Evolutionary conservation across 192 early-diverging fungal genomes (phyloP), one percentile per base, ranked within the genome.

Genomic region (Backusella circina): DNA sequence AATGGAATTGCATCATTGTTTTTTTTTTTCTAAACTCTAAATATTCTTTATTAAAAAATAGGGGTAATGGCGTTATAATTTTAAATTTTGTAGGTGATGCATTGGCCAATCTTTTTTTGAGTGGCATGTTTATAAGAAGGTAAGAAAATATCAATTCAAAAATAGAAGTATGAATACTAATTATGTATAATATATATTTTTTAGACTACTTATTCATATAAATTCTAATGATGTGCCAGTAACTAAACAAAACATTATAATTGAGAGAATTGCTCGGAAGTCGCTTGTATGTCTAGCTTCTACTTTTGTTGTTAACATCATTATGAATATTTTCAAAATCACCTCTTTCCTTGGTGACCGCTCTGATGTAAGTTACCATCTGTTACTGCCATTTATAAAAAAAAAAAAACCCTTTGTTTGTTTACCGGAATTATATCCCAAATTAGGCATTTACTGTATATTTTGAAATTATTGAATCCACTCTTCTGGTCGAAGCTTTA

Each of bases 61-160:
- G 80, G 80, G 73, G 38, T 12, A 66, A 39, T 47, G 80, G 76
- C 38, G 80, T 82, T 21, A 71, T 82, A 30, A 82, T 82, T 31
- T 36, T 82, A 10, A 78, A 78, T 37, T 82, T 82, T 61, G 68
- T 82, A n/a, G 77, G 73, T 30, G 80, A 82, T 70, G 66, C 73
- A 6, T 35, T 82, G 21, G 72, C 77, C 16, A 82, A 75, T 44
- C 51, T 82, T 3, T 82, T 82, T 39, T 61, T 82, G 13, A 78
- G 80, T 30, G 80, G 80, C 18, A 71, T 78, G 76, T 82, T 82
- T 75, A 74, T 82, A 9, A 64, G 75, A 67, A 75, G 74, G 80
- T 82, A 78, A 61, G 23, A 33, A 41, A 18, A n/a, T 50, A 32
- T 21, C 16, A 16, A 57, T 28, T 21, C 21, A 66, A 33, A 18